These are phyloP conservation scores for Coleophoma eucalyptorum DNA, from an alignment of 2,329 filamentous ascomycete species.

Conservation along the genomic window DNA sequence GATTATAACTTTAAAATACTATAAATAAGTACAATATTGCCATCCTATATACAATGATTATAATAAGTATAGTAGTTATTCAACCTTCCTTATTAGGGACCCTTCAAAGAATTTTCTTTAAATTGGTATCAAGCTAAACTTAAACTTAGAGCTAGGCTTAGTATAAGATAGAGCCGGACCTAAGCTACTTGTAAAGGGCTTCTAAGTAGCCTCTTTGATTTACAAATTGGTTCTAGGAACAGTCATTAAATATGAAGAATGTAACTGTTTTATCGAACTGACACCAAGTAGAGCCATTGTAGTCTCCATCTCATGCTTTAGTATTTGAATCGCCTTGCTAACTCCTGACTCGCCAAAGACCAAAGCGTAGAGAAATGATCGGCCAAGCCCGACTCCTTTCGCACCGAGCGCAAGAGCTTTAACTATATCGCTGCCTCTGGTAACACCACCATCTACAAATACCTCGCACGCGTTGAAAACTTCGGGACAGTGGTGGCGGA, in stretches of 20 bases:
- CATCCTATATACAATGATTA: too few relatives aligned
- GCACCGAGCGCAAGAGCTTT: slow-evolving; percentile 59
- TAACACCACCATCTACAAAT: slow-evolving; percentile 58
- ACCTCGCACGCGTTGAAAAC: slow-evolving; percentile 34
- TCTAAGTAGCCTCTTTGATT: too few relatives aligned
- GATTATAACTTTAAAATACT: too few relatives aligned
- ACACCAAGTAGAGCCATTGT: background rate
- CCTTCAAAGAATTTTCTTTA: too few relatives aligned
- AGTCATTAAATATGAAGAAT: background rate
- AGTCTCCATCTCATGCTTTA: slow-evolving; percentile 42
- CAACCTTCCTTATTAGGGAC: too few relatives aligned
- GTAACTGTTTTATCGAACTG: background rate
- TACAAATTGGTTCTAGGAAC: too few relatives aligned
- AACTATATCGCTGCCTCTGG: slow-evolving; percentile 52
- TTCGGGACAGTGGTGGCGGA: slow-evolving; percentile 33
- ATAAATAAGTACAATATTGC: too few relatives aligned
- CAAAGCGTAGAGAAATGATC: slow-evolving; percentile 46
- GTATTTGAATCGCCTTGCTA: slow-evolving; percentile 38
- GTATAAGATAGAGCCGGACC: too few relatives aligned
- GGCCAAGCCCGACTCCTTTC: slow-evolving; percentile 57
- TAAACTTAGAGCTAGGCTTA: too few relatives aligned
- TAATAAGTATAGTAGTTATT: too few relatives aligned
- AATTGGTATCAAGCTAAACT: too few relatives aligned
- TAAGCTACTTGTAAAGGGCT: too few relatives aligned
- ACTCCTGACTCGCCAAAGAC: slow-evolving; percentile 44